Conservation (phyloP, 2,329 filamentous ascomycete species). For the Amylocarpus encephaloides region DNA sequence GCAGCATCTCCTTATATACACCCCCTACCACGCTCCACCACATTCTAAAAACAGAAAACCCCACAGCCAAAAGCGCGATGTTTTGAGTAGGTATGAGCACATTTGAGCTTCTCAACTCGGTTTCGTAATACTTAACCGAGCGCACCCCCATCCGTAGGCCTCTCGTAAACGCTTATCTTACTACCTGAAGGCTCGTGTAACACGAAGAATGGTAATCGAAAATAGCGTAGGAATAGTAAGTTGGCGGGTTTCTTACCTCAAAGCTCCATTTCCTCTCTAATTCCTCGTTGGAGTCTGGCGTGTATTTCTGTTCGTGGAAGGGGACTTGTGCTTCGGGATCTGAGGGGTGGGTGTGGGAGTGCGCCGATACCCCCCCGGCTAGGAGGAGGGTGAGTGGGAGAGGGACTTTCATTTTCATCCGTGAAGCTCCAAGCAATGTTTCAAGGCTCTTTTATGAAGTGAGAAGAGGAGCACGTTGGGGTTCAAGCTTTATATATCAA, state of each 20-base stretch:
- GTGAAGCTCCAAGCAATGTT: too few species aligned
- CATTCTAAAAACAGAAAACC: neutral
- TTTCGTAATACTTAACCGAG: neutral
- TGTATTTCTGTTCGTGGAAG: slow-evolving; percentile 39
- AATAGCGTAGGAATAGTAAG: neutral
- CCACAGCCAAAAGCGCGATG: neutral
- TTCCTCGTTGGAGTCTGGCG: slow-evolving; percentile 44
- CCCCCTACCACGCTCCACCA: neutral
- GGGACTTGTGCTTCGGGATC: slow-evolving; percentile 31
- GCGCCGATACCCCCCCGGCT: slow-evolving; percentile 9
- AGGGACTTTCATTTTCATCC: neutral
- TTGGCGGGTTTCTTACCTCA: slow-evolving; percentile 38
- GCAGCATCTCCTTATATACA: too few species aligned
- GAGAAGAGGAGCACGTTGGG: too few species aligned
- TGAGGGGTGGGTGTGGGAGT: slow-evolving; percentile 8
- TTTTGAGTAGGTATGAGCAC: neutral
- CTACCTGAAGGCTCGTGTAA: neutral
- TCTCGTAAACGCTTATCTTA: too few species aligned
- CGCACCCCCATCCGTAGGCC: neutral
- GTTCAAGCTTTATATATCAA: too few species aligned
- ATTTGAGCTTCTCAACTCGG: neutral
- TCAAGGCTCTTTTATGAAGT: too few species aligned
- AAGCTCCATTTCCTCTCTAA: slow-evolving; percentile 52
- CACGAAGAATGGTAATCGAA: neutral
- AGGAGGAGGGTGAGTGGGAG: neutral